Evolutionary conservation across 257 asterid genomes (phyloP), one percentile per base, ranked within the genome.

Genomic region (Scutellaria baicalensis): DNA sequence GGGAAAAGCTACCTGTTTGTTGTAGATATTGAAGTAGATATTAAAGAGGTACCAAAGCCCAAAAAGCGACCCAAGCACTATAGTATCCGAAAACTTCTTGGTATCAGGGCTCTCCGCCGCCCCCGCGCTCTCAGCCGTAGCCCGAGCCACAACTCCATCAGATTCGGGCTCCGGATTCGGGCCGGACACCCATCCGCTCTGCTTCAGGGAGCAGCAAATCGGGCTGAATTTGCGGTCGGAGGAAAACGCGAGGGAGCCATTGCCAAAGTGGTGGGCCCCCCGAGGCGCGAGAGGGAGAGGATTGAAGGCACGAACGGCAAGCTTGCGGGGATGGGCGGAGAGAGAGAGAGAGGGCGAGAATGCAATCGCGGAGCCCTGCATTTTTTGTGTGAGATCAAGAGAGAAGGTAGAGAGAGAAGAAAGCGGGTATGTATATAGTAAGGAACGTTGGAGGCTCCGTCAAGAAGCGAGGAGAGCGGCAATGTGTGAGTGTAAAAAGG

Each of bases 11-110:
- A 90, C 97, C 97, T 91, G 97, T 69, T 94, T 94, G 81, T 94
- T 92, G 74, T 94, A 91, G 70, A 94, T 89, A 71, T 94, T 94
- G 87, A 94, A 94, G 90, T 88, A 94, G 85, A 91, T 91, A 66
- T 94, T 94, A 38, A 94, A 91, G 9, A 91, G 78, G 79, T 88
- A 91, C 99, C 99, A 94, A 42, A 89, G 83, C 69, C 97, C 99
- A 59, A 91, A 91, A 2, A 94, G 87, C 57, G 78, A 13, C 14
- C 97, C 98, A 4, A 94, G 96, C 72, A 94, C 89, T 82, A 89
- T 18, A 35, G 96, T 91, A 31, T 85, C 90, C 18, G 1, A 6
- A 6, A 77, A 11, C 45, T 50, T 59, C 81, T 83, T 89, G 33
- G 93, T 76, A 60, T 79, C 68, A 58, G 96, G 83, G 49, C 50